Percentiles rank a stretch among this genome's conserved stretches.
Evolutionary conservation across 805 yeast genomes (phyloP).

Genomic region (Starmera caribaea): DNA sequence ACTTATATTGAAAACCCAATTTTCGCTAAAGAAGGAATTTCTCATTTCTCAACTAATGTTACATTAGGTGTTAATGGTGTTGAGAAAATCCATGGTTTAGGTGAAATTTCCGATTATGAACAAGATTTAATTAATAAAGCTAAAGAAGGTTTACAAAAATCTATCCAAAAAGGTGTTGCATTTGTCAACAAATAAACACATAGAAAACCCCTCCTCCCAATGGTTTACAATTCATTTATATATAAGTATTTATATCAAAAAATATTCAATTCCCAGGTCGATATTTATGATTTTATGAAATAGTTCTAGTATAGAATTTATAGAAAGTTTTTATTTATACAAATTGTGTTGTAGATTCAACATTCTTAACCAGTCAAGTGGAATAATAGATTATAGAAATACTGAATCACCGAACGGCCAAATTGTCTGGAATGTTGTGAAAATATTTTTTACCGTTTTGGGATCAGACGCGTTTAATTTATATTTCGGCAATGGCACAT

Average conservation of each 20-base stretch:
- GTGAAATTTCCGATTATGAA: slow-evolving; percentile 67
- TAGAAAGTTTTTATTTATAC: no score
- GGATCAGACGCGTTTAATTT: no score
- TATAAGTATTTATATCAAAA: slow-evolving; percentile 1
- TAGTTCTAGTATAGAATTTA: background rate
- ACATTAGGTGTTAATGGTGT: slow-evolving; percentile 92
- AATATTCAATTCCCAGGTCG: background rate
- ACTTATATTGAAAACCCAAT: slow-evolving; percentile 74
- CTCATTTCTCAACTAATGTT: slow-evolving; percentile 86
- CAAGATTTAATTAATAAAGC: slow-evolving; percentile 74
- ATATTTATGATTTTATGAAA: background rate
- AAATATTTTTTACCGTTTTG: no score
- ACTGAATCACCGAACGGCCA: no score
- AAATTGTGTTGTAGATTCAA: no score
- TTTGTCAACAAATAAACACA: slow-evolving; percentile 60
- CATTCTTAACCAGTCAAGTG: no score
- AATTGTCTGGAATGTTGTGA: no score
- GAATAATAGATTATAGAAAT: no score
- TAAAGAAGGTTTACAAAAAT: slow-evolving; percentile 81
- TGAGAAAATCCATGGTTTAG: slow-evolving; percentile 69
- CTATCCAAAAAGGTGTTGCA: slow-evolving; percentile 88
- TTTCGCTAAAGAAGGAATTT: slow-evolving; percentile 78
- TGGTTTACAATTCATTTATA: background rate
- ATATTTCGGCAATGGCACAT: no score
- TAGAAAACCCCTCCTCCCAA: slow-evolving; percentile 17